These are phyloP conservation scores for Echinochloa phyllopogon DNA, from an alignment of 176 grass and related monocot species.

Conservation along the genomic window DNA sequence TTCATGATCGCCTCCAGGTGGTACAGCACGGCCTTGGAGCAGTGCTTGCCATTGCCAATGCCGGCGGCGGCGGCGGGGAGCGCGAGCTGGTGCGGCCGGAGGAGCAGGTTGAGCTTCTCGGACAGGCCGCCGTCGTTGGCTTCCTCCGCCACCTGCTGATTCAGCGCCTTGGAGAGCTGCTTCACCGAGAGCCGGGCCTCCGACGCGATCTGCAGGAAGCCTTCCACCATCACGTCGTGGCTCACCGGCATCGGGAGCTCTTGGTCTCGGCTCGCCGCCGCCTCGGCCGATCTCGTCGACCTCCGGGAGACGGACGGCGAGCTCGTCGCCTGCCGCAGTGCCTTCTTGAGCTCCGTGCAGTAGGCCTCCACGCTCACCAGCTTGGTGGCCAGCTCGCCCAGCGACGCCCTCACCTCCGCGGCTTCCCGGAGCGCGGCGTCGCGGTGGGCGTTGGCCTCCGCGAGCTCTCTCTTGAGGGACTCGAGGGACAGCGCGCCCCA, in stretches of 20 bases:
- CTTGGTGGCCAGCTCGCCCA: conserved; percentile 74
- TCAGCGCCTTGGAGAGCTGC: conserved; percentile 76
- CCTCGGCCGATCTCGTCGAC: conserved; percentile 53
- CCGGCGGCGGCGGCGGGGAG: not conserved
- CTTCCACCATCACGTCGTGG: conserved; percentile 88
- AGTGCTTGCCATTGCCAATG: conserved; percentile 13
- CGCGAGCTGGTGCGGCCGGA: conserved; percentile 57
- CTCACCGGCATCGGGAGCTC: conserved; percentile 69
- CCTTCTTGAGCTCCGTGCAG: conserved; percentile 82
- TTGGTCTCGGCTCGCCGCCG: conserved; percentile 31
- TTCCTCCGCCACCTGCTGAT: conserved; percentile 63
- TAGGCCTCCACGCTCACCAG: conserved; percentile 70
- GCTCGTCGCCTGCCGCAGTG: conserved; percentile 58
- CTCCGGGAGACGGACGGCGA: conserved; percentile 55
- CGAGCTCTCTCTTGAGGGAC: conserved; percentile 72
- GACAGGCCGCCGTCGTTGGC: conserved; percentile 48
- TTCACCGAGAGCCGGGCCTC: conserved; percentile 79
- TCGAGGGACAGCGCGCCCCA: conserved; percentile 82
- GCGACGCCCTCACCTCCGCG: conserved; percentile 63
- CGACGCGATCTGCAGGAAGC: conserved; percentile 86
- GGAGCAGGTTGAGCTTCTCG: conserved; percentile 65
- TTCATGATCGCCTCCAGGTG: conserved; percentile 83
- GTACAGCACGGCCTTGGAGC: conserved; percentile 64
- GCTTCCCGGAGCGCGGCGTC: conserved; percentile 76
- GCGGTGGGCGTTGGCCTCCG: conserved; percentile 68